Evolutionary conservation across 495 filamentous ascomycete species (phyloP), one percentile per base, ranked within the genome.

Genomic region (Rusavskia elegans): DNA sequence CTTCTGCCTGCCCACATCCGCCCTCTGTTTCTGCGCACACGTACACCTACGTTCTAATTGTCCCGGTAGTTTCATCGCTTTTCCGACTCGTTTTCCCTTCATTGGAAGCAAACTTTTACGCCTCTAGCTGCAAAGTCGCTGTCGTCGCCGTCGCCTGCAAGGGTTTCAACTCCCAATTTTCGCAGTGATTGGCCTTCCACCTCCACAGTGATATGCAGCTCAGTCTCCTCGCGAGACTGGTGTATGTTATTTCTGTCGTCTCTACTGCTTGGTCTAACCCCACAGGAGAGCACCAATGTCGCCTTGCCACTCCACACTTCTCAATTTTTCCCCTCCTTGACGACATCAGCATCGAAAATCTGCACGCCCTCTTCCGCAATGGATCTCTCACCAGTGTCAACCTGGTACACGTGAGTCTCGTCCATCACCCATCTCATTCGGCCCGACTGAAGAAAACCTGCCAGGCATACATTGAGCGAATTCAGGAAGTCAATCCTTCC

Each of bases 391-490:
- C 50, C 7, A 59, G 57, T 35, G 57, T 56, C 23, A 52, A 59
- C n/a, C 57, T 59, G 11, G 57, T 59, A 8, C 51, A 57, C 46
- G 55, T 49, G 54, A n/a, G 55, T 57, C 13, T 27, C 20, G 48
- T 48, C 38, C 37, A 8, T 38, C 29, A 36, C 29, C 13, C 37
- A 1, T 39, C 44, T 21, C 16, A 17, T 49, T 19, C 30, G 2
- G 51, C 45, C 48, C 19, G 51, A 27, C 56, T 36, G 5, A 44
- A 14, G n/a, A 52, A 4, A n/a, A 8, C 9, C 14, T 30, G 6
- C n/a, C 21, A 66, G 50, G 64, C 68, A 7, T 74, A 73, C 54
- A 61, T 67, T 16, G 54, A 57, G 7, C 65, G 70, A 20, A 74
- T 72, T 39, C 9, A 42, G 10, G 67, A 74, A 53, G 67, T 72